Evolutionary conservation across 371 early-diverging fungal genomes (phyloP).

Genomic region (Mucor plumbeus): DNA sequence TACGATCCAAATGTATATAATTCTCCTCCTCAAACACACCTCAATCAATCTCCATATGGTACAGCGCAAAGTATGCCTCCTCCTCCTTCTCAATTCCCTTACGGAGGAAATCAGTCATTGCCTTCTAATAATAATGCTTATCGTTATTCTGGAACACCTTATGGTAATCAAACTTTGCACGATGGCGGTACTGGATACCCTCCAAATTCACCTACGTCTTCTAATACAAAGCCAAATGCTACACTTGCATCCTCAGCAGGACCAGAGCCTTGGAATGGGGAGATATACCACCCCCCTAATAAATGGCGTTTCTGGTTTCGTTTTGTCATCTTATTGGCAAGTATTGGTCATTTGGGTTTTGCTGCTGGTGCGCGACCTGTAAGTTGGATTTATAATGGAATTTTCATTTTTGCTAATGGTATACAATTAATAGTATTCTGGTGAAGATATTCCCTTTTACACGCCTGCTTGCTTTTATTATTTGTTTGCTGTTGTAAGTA

Average conservation of each 20-base stretch:
- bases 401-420: neutral
- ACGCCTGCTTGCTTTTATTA: constrained; percentile 45
- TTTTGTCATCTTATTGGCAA: constrained; percentile 38
- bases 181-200: constrained; percentile 11
- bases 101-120: neutral
- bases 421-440: constrained; percentile 31
- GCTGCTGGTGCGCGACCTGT: constrained; percentile 55
- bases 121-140: constrained; percentile 24
- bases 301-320: constrained; percentile 37
- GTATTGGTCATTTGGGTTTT: constrained; percentile 53
- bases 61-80: neutral
- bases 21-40: neutral
- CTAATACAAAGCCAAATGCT: neutral
- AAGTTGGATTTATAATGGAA: constrained; percentile 16
- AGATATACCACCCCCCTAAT: constrained; percentile 31
- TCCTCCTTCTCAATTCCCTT: constrained; percentile 4
- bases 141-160: constrained; percentile 33
- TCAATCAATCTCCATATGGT: neutral
- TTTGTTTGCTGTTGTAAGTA: constrained; percentile 48
- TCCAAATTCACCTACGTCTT: neutral
- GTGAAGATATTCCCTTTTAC: constrained; percentile 40
- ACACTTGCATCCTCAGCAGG: neutral
- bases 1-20: neutral
- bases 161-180: constrained; percentile 24
- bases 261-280: constrained; percentile 22